Evolutionary conservation across 1,284 basidiomycete genomes (phyloP).

Genomic region (Apiotrichum montevideense): DNA sequence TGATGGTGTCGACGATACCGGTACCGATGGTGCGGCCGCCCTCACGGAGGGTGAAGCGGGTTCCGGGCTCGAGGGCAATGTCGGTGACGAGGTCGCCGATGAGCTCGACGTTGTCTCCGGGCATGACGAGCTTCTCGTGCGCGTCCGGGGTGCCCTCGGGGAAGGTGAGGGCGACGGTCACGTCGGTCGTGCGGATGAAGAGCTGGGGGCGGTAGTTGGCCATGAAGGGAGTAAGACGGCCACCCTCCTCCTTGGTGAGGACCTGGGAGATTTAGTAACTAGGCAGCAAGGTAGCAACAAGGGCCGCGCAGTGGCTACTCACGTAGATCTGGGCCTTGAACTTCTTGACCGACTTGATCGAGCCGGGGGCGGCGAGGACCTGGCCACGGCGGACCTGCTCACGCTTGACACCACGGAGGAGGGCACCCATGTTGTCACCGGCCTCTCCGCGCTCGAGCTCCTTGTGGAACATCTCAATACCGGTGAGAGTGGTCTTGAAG

Average conservation of each 20-base stretch:
- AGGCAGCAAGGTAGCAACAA: background rate
- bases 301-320: constrained; percentile 30
- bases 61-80: constrained; percentile 85
- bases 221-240: constrained; percentile 97
- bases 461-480: constrained; percentile 99
- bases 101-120: constrained; percentile 96
- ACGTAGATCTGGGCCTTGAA: constrained; percentile 90
- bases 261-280: constrained; percentile 35
- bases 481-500: constrained; percentile 91
- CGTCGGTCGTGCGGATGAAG: constrained; percentile 93
- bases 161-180: constrained; percentile 80
- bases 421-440: constrained; percentile 98
- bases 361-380: constrained; percentile 80
- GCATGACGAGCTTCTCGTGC: constrained; percentile 87
- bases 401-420: constrained; percentile 94
- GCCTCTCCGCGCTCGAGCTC: constrained; percentile 97
- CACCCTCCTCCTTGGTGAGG: constrained; percentile 96
- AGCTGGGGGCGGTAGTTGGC: constrained; percentile 93
- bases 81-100: constrained; percentile 78
- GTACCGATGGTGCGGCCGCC: constrained; percentile 92
- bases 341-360: constrained; percentile 92
- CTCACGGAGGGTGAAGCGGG: constrained; percentile 96
- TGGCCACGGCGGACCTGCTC: constrained; percentile 94
- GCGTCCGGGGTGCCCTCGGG: constrained; percentile 63
- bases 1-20: constrained; percentile 13